Base-by-base conservation (phyloP, 495 filamentous ascomycete genomes). In the Neurospora tetraspora region DNA sequence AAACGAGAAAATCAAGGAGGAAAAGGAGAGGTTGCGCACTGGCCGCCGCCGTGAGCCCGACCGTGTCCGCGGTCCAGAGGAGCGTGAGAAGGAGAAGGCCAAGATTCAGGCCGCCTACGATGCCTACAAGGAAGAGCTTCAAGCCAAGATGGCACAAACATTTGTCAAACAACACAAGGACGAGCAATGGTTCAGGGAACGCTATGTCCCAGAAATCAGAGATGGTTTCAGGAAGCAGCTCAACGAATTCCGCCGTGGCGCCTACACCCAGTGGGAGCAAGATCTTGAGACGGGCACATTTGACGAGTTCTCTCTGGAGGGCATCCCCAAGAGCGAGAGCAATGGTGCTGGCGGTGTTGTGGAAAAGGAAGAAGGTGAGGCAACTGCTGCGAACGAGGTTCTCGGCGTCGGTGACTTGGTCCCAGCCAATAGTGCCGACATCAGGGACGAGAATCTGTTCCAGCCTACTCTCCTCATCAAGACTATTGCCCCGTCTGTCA, bases 141-240 rank as follows among this genome's bases (percentile, higher is more conserved):
- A 97, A 80, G 88, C 93, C 10, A 95, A 94, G 78, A 94, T 98
- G 89, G 93, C 94, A 0, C 88, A 91, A 73, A 85, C 86, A 3
- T 98, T 99, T 77, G 96, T 99, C 27, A 89, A 91, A 38, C 89
- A 92, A 69, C 96, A 98, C 80, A 96, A 96, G 77, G 86, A 87
- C 16, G 96, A 98, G 75, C 95, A 98, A 77, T 99, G 96, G 96
- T 99, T 99, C 83, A 93, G 91, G 74, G 96, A 99, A 82, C 91
- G 93, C 69, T 99, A 99, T 76, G 87, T 96, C 71, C 87, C 94
- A 5, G 94, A 96, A 71, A 87, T 92, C 70, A 84, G 90, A 39
- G 91, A 93, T 74, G 81, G 83, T 1, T 86, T 97, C 69, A 91
- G 90, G 47, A 80, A 82, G 68, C 88, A 90, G 68, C 83, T 97